A percentile compares a stretch with the other conserved stretches of the same genome.
Conservation (phyloP, 2,329 filamentous ascomycete species). For the Neonectria ditissima region DNA sequence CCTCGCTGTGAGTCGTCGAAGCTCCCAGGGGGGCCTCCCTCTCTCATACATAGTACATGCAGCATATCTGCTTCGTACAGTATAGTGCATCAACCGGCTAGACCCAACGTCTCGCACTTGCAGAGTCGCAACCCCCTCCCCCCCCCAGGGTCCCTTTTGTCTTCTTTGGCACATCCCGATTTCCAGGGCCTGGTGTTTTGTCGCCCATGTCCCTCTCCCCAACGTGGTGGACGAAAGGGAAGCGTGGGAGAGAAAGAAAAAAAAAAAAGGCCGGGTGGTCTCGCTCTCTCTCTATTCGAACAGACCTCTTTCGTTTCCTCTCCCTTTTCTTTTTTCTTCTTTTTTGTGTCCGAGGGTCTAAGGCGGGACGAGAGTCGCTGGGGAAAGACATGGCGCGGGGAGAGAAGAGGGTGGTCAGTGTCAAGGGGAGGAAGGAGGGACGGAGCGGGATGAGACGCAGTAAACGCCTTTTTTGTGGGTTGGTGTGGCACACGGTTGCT, state of each 20-base stretch:
- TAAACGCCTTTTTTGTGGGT: constrained; percentile 44
- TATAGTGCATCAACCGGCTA: not conserved
- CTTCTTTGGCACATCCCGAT: not conserved
- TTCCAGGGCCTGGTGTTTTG: not conserved
- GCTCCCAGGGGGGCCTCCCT: not conserved
- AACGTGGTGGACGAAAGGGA: not conserved
- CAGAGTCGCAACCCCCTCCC: too few relatives aligned
- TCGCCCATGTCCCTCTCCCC: not conserved
- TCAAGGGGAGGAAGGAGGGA: constrained; percentile 30
- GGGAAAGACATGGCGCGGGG: not conserved
- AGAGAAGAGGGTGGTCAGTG: not conserved
- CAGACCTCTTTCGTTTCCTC: not conserved
- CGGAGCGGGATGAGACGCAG: constrained; percentile 33
- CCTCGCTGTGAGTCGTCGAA: too few relatives aligned
- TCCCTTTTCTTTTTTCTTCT: not conserved
- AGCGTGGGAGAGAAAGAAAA: not conserved
- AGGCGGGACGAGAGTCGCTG: not conserved
- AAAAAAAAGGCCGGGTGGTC: not conserved
- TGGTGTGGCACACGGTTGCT: constrained; percentile 26
- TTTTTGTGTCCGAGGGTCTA: not conserved
- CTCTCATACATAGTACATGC: too few relatives aligned
- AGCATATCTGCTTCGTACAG: not conserved
- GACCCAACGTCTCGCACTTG: not conserved
- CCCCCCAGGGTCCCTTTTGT: not conserved
- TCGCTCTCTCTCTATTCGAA: too few relatives aligned